phyloP scores from a whole-genome alignment of 768 basidiomycete genomes.

The Butyriboletus loyo region DNA sequence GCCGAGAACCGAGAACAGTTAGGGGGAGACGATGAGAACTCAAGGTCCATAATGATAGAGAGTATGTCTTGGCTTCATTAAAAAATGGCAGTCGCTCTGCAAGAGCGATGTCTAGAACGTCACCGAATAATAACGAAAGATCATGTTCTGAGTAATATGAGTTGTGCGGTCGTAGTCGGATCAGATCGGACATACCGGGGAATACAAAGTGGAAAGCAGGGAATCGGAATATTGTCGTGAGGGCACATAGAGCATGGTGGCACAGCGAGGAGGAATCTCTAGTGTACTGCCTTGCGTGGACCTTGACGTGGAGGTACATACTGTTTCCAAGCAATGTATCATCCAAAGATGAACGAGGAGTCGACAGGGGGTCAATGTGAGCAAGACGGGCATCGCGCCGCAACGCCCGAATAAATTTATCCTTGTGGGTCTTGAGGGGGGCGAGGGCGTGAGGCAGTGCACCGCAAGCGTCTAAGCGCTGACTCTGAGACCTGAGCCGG shows the following conservation, averaged over 20 bases:
- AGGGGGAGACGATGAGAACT: slow-evolving; percentile 47
- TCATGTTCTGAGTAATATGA: slow-evolving; percentile 36
- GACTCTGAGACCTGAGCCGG: slow-evolving; percentile 35
- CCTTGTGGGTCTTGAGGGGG: slow-evolving; percentile 33
- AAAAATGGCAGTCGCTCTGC: slow-evolving; percentile 34
- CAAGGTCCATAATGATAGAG: slow-evolving; percentile 50
- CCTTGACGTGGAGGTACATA: slow-evolving; percentile 14
- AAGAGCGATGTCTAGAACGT: slow-evolving; percentile 43
- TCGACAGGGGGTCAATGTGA: slow-evolving; percentile 33
- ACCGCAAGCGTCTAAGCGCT: slow-evolving; percentile 1
- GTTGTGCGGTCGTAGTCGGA: neutral
- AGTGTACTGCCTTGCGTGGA: slow-evolving; percentile 39
- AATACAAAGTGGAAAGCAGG: slow-evolving; percentile 45
- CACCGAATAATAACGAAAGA: slow-evolving; percentile 43
- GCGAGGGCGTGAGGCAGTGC: slow-evolving; percentile 20
- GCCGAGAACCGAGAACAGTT: slow-evolving; percentile 33
- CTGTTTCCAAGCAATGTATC: neutral
- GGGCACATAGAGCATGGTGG: slow-evolving; percentile 49
- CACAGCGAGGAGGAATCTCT: slow-evolving; percentile 46
- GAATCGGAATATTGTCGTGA: slow-evolving; percentile 52
- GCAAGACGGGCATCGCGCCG: slow-evolving; percentile 51
- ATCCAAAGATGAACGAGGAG: slow-evolving; percentile 4
- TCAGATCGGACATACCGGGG: slow-evolving; percentile 39
- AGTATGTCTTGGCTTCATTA: slow-evolving; percentile 43
- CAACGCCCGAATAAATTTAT: slow-evolving; percentile 39